Evolutionary conservation across 441 rosid genomes (phyloP).

Genomic region (Jatropha podagrica): DNA sequence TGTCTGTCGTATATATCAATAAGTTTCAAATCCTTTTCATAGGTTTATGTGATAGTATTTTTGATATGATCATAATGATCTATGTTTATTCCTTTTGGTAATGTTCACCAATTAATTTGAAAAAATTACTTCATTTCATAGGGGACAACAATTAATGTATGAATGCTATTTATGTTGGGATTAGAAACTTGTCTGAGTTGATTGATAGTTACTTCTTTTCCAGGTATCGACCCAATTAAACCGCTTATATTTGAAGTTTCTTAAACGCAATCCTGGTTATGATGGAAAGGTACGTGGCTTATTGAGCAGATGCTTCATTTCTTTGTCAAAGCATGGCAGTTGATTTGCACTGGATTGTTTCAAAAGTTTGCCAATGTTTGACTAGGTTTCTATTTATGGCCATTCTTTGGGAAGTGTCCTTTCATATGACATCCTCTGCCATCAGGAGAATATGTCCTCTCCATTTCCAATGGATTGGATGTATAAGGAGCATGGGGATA

Average conservation of each 20-base stretch:
- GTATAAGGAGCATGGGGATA: constrained; percentile 51
- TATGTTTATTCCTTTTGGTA: not conserved
- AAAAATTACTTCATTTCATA: not conserved
- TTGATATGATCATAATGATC: not conserved
- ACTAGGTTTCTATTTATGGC: constrained; percentile 84
- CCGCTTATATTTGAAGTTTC: constrained; percentile 68
- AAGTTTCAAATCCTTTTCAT: not conserved
- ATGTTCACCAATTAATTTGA: not conserved
- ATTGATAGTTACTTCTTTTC: constrained; percentile 20
- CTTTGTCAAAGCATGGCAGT: constrained; percentile 22
- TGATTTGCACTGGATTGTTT: not conserved
- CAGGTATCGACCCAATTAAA: constrained; percentile 97
- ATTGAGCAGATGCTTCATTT: constrained; percentile 17
- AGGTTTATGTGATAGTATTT: not conserved
- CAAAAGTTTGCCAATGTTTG: constrained; percentile 19
- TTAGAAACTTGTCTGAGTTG: constrained; percentile 20
- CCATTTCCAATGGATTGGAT: constrained; percentile 84
- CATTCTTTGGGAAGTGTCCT: constrained; percentile 98
- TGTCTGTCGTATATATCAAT: no score
- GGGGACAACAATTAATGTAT: not conserved
- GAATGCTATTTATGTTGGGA: constrained; percentile 1
- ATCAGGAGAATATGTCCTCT: constrained; percentile 82
- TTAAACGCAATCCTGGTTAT: constrained; percentile 90
- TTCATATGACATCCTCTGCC: constrained; percentile 95
- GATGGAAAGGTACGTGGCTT: constrained; percentile 78